Evolutionary conservation across 495 filamentous ascomycete species (phyloP).

Genomic region (Penicillium crystallinum): DNA sequence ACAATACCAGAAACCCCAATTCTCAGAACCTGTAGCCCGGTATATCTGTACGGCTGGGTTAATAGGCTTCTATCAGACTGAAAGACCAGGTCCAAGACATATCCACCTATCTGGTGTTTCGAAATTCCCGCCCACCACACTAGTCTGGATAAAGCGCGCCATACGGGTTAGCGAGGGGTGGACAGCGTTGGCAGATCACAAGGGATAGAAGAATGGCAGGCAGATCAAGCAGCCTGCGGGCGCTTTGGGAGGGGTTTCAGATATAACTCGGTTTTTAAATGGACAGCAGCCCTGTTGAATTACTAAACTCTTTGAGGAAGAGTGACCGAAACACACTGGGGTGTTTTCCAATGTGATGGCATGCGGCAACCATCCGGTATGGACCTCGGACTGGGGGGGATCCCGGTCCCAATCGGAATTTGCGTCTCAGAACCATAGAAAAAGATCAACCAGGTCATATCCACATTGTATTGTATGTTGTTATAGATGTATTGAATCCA

Average conservation of each 20-base stretch:
- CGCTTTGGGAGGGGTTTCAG: background rate
- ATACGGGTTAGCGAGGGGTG: background rate
- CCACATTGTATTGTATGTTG: no score
- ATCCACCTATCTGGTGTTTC: background rate
- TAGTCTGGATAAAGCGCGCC: background rate
- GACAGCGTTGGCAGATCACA: background rate
- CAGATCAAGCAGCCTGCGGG: background rate
- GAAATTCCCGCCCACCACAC: background rate
- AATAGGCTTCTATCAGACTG: background rate
- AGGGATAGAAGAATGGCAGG: background rate
- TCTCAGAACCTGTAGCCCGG: background rate
- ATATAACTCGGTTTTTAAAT: background rate
- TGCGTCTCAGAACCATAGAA: background rate
- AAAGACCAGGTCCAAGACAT: background rate
- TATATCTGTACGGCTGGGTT: background rate
- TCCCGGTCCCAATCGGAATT: background rate
- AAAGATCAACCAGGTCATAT: no score
- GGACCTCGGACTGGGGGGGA: background rate
- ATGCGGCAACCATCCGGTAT: background rate
- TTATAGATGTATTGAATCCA: no score
- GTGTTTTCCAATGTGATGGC: background rate
- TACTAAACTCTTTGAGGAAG: background rate
- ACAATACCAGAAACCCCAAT: slow-evolving; percentile 2
- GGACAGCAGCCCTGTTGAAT: background rate
- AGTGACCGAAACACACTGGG: background rate